phyloP scores from a whole-genome alignment of 768 basidiomycete species.

The Serendipita sp. region DNA sequence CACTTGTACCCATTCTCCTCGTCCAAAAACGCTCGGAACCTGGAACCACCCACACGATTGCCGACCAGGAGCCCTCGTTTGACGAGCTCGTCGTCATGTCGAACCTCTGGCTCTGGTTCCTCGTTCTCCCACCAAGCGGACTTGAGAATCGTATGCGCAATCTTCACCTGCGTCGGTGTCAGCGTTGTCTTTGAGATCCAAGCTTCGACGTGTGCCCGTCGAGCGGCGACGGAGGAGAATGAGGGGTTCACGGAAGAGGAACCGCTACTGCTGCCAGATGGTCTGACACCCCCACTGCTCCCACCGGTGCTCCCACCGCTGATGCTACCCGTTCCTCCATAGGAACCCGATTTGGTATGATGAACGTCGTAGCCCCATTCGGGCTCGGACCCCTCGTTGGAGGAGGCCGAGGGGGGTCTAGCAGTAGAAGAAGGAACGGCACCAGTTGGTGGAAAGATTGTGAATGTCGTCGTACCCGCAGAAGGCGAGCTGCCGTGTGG shows the following conservation, averaged over 20 bases:
- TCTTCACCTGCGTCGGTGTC: neutral
- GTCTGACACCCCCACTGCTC: neutral
- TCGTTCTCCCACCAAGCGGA: conserved; percentile 2
- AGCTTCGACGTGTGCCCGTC: neutral
- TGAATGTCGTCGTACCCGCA: too few species aligned
- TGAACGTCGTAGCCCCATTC: too few species aligned
- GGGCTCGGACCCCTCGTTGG: too few species aligned
- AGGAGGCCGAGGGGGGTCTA: too few species aligned
- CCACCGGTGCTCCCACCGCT: neutral
- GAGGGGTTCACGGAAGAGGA: neutral
- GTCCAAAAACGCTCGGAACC: conserved; percentile 3
- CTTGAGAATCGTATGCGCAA: neutral
- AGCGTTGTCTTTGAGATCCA: neutral
- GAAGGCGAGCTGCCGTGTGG: too few species aligned
- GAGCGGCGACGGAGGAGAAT: neutral
- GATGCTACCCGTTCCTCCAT: neutral
- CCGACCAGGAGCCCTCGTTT: neutral
- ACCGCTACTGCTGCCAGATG: neutral
- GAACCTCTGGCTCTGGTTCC: conserved; percentile 1
- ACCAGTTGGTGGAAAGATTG: too few species aligned
- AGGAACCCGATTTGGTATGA: neutral
- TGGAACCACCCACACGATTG: neutral
- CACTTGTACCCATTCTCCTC: conserved; percentile 4
- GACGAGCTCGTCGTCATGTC: neutral
- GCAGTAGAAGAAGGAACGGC: too few species aligned